Percentiles rank a stretch among this genome's conserved stretches.
These are phyloP conservation scores for Dipteronia sinensis DNA, from an alignment of 345 rosid genomes.

Conservation along the genomic window DNA sequence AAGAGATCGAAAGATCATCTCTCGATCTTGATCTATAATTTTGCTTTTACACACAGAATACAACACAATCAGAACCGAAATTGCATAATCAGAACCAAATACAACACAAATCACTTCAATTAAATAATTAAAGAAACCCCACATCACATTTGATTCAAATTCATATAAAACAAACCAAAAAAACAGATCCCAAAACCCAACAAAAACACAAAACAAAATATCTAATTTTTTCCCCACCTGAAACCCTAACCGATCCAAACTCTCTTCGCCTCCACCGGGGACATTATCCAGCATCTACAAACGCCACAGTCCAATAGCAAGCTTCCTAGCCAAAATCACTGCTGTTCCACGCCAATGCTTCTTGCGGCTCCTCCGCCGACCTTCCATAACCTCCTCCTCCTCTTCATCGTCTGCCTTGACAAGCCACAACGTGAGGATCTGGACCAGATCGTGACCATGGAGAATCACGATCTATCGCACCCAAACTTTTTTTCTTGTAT, in stretches of 20 bases:
- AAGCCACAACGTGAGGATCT: too few species aligned
- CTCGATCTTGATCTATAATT: slow-evolving; percentile 5
- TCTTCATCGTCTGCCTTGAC: slow-evolving; percentile 40
- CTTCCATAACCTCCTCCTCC: slow-evolving; percentile 30
- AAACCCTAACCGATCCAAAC: slow-evolving; percentile 58
- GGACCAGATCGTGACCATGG: too few species aligned
- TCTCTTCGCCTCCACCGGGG: slow-evolving; percentile 32
- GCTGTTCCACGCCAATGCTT: slow-evolving; percentile 32
- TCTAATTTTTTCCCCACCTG: slow-evolving; percentile 39
- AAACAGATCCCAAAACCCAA: slow-evolving; percentile 23
- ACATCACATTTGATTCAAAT: slow-evolving; percentile 4
- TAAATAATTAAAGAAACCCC: slow-evolving; percentile 19
- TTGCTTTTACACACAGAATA: neutral
- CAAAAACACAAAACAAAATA: slow-evolving; percentile 6
- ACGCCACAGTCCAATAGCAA: slow-evolving; percentile 87
- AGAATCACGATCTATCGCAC: too few species aligned
- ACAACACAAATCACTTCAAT: slow-evolving; percentile 11
- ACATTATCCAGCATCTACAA: slow-evolving; percentile 58
- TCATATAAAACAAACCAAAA: neutral
- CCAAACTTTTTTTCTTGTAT: too few species aligned
- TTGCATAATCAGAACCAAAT: neutral
- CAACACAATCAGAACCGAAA: too few species aligned
- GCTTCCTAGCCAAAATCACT: slow-evolving; percentile 76
- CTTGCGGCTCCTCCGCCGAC: slow-evolving; percentile 35
- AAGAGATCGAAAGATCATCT: too few species aligned